Evolutionary conservation across 2,329 filamentous ascomycete species (phyloP), one percentile per base, ranked within the genome.

Genomic region (Cladobotryum protrusum): DNA sequence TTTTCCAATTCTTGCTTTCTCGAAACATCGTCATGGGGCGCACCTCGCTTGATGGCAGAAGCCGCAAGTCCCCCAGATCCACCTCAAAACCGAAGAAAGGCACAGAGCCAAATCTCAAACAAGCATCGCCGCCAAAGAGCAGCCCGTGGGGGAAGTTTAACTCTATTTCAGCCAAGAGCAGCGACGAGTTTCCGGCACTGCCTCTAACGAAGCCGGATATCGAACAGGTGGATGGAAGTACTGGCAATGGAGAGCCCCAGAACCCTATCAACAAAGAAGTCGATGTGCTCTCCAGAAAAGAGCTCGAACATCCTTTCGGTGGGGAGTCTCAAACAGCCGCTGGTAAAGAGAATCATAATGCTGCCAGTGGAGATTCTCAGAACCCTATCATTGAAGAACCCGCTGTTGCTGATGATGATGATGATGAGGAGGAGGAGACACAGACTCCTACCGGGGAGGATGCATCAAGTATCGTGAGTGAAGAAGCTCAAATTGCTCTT

Each of bases 51-150:
- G 64, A 63, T 45, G 63, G 60, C 32, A 60, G 56, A 47, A 45
- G 43, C 18, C 51, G 50, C 15, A 57, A 49, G 48, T 40, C 42
- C 2, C 40, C 20, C n/a, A 50, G 17, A 18, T 19, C 33, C 18
- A 32, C 20, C 11, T 35, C 15, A 41, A 61, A 57, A n/a, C 36
- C 41, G 35, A 43, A 49, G 55, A 48, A 35, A 41, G 15, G 41
- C 36, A 15, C 14, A 20, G 36, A 36, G 6, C 35, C 56, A 33
- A 55, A 52, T 12, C 53, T 67, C 14, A 61, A 57, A 20, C 65
- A 65, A 33, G 65, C 66, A 4, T 67, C 64, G 3, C 64, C 65
- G 6, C 66, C 66, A 5, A 64, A 59, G 42, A 54, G 54, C 5
- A 68, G 66, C 49, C 66, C 66, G 24, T 68, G 66, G 66, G 46